Base-by-base conservation (phyloP, 2,329 filamentous ascomycete species). In the Colletotrichum kahawae region DNA sequence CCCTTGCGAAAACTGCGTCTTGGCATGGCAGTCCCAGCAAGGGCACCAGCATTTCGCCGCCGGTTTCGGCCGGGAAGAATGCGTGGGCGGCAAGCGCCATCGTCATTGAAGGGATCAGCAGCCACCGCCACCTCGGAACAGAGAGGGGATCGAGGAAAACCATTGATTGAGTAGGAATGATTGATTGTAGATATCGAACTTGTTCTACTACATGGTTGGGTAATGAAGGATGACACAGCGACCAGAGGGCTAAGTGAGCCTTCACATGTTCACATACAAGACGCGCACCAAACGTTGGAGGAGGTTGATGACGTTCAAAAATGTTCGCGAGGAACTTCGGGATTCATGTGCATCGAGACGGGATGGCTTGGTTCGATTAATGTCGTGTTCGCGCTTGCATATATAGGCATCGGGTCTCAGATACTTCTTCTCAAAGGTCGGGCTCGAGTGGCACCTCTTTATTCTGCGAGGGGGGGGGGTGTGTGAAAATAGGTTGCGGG, bases 1-100 rank as follows among this genome's bases (percentile, higher is more conserved):
- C 14, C 83, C 87, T 18, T 93, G 92, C 80, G 84, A 89, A 69
- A 77, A 82, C 29, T 92, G 90, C 77, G 77, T 81, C 8, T 74
- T 21, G 74, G 71, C 27, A 79, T 82, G 43, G 72, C 57, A 66
- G 34, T 29, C 16, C 18, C 64, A 63, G 36, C 67, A 60, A 29
- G 63, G 57, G 10, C 60, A 70, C n/a, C 31, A 64, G 16, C 31
- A 66, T 54, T 69, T 74, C 33, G 71, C 36, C 34, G 29, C 70
- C 29, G 27, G 62, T n/a, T 60, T 60, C 70, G 59, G 64, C 24
- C 43, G 38, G 70, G 38, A 65, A n/a, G 51, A 66, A 34, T 60
- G 38, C 21, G 27, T 75, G 18, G 51, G 66, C 36, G 38, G 66
- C n/a, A 51, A 62, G 65, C 31, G 54, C 12, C 65, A 27, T 38